Percentiles rank a stretch among this genome's conserved stretches.
Evolutionary conservation across 116 monocot species (phyloP).

Genomic region (Posidonia oceanica): DNA sequence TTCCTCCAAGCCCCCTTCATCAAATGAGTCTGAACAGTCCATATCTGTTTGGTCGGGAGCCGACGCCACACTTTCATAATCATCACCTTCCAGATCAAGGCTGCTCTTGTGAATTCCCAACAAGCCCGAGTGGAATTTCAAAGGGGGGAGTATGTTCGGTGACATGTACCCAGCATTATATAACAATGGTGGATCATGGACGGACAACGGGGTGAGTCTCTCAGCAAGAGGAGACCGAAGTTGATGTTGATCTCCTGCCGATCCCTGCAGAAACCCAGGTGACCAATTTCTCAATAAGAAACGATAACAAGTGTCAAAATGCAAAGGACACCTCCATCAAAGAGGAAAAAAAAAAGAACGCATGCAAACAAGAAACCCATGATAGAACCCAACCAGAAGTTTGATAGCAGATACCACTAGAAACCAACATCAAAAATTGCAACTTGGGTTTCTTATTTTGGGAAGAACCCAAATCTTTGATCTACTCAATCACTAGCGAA

Average conservation of each 20-base stretch:
- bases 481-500: not conserved
- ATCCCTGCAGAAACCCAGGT: slow-evolving; percentile 24
- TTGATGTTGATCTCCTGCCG: slow-evolving; percentile 15
- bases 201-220: slow-evolving; percentile 12
- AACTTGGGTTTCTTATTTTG: not conserved
- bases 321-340: no score
- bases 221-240: slow-evolving; percentile 38
- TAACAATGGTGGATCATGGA: slow-evolving; percentile 14
- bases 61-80: slow-evolving; percentile 51
- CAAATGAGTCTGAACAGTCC: slow-evolving; percentile 36
- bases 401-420: not conserved
- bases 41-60: slow-evolving; percentile 29
- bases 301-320: no score
- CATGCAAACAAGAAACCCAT: not conserved
- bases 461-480: not conserved
- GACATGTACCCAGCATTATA: slow-evolving; percentile 16
- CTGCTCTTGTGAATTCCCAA: slow-evolving; percentile 13
- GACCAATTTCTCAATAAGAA: no score
- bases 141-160: slow-evolving; percentile 37
- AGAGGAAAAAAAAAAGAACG: no score
- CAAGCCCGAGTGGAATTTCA: slow-evolving; percentile 37
- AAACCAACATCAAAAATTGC: not conserved
- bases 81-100: slow-evolving; percentile 21
- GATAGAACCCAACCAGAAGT: not conserved
- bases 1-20: slow-evolving; percentile 29